Evolutionary conservation across 805 yeast species (phyloP).

Genomic region (Ogataea degrootiae): DNA sequence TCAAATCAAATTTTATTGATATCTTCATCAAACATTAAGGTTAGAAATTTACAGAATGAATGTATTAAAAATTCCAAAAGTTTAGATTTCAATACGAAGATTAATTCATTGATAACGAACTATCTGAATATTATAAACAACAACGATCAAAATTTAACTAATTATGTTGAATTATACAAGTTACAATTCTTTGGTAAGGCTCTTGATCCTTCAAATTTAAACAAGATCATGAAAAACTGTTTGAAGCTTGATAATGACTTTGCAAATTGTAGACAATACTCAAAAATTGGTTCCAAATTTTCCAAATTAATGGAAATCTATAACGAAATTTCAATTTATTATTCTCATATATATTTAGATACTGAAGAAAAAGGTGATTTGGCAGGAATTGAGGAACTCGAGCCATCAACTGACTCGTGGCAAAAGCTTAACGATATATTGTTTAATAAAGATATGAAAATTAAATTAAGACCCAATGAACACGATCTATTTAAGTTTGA

Average conservation of each 20-base stretch:
- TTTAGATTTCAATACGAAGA: conserved; percentile 16
- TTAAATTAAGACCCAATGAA: conserved; percentile 19
- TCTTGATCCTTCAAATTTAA: conserved; percentile 8
- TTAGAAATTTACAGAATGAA: conserved; percentile 31
- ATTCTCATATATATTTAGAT: conserved; percentile 32
- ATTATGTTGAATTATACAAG: conserved; percentile 23
- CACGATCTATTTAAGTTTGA: conserved; percentile 15
- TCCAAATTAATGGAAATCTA: conserved; percentile 34
- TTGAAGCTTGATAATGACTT: conserved; percentile 74
- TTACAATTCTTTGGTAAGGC: conserved; percentile 25
- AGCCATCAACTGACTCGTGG: conserved; percentile 41
- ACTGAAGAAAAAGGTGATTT: conserved; percentile 28
- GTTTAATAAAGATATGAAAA: conserved; percentile 15
- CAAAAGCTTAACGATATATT: conserved; percentile 32
- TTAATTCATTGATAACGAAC: conserved; percentile 18
- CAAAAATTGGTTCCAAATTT: conserved; percentile 50
- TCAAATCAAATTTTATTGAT: conserved; percentile 33
- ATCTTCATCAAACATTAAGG: conserved; percentile 39
- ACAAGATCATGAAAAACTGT: conserved; percentile 43
- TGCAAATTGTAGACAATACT: conserved; percentile 48
- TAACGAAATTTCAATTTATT: conserved; percentile 40
- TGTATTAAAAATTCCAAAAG: conserved; percentile 16
- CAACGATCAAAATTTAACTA: conserved; percentile 16
- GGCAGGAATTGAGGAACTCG: conserved; percentile 28
- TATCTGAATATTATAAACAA: conserved; percentile 20